Percentiles rank a stretch among this genome's conserved stretches.
Evolutionary conservation across 2,329 filamentous ascomycete genomes (phyloP).

Genomic region (Botrytis galanthina): DNA sequence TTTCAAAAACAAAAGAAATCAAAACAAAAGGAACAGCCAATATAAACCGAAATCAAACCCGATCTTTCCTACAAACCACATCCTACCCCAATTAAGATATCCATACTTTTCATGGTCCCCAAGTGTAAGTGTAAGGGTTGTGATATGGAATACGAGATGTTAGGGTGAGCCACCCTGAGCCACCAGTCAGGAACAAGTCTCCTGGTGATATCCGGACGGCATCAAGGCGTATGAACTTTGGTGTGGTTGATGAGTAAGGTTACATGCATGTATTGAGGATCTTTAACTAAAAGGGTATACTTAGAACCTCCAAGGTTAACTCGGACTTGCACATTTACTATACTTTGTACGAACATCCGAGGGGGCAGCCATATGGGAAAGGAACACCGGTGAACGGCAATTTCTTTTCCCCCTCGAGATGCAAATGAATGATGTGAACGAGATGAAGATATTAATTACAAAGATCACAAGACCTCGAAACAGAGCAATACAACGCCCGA

Average conservation of each 20-base stretch:
- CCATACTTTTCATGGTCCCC: background rate
- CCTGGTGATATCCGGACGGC: background rate
- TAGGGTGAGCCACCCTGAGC: slow-evolving; percentile 1
- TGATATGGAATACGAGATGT: slow-evolving; percentile 5
- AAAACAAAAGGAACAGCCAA: background rate
- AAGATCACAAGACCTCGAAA: background rate
- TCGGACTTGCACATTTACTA: background rate
- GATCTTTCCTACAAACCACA: background rate
- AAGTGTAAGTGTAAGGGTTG: background rate
- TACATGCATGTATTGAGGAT: background rate
- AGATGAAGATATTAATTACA: background rate
- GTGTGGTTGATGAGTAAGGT: background rate
- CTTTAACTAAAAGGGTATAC: background rate
- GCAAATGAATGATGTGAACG: background rate
- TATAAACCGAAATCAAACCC: background rate
- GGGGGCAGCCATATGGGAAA: background rate
- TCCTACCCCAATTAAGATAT: background rate
- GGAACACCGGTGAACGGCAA: background rate
- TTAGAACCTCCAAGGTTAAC: background rate
- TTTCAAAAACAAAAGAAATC: background rate
- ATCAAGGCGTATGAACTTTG: background rate
- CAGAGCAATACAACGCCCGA: no score
- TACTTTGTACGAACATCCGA: background rate
- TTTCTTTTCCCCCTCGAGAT: background rate
- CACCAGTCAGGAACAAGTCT: slow-evolving; percentile 7